These are phyloP conservation scores for Coffea eugenioides DNA, from an alignment of 257 asterid genomes.

Conservation along the genomic window DNA sequence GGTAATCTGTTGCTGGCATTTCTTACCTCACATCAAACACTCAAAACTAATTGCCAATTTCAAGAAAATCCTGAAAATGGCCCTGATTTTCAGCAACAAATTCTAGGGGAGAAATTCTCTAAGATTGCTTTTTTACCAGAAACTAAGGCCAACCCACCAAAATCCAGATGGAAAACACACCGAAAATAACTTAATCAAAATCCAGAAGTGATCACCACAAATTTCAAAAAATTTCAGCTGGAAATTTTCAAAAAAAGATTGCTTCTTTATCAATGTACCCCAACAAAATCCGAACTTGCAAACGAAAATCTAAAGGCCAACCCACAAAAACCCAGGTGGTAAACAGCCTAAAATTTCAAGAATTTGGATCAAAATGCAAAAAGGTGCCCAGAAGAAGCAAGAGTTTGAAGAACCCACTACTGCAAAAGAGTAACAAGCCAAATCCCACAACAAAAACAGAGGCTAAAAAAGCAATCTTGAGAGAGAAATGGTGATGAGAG, in stretches of 20 bases:
- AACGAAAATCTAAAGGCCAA: background rate
- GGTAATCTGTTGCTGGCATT: conserved; percentile 81
- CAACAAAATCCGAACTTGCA: background rate
- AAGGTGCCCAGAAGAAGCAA: background rate
- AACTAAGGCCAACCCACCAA: background rate
- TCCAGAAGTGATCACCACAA: background rate
- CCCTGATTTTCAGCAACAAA: conserved; percentile 14
- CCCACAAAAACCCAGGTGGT: background rate
- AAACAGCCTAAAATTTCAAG: background rate
- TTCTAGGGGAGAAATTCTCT: background rate
- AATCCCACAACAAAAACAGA: background rate
- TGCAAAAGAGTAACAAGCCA: background rate
- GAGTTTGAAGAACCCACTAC: background rate
- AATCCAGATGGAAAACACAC: background rate
- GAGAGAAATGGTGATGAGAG: background rate
- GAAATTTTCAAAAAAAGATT: background rate
- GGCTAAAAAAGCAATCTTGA: background rate
- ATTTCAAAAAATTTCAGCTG: background rate
- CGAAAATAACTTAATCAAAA: background rate
- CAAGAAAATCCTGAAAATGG: conserved; percentile 7
- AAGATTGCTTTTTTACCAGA: background rate
- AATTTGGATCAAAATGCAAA: conserved; percentile 1
- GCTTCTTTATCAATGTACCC: background rate
- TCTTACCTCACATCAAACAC: conserved; percentile 35
- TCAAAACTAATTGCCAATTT: background rate